Evolutionary conservation across 768 basidiomycete species (phyloP).

Genomic region (Agaricus subrufescens): DNA sequence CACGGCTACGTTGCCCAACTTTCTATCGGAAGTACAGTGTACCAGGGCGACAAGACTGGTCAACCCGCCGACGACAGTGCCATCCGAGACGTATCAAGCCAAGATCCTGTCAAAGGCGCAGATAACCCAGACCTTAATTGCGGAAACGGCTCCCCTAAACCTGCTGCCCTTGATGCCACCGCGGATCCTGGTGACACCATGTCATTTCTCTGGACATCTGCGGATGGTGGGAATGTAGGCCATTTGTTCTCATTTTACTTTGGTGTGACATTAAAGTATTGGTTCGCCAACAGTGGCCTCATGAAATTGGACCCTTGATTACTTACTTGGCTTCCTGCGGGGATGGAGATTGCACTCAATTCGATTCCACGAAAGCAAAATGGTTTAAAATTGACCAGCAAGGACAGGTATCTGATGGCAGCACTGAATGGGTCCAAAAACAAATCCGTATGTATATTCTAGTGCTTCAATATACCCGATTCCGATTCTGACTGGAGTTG

Average conservation of each 20-base stretch:
- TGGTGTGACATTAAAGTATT: not conserved
- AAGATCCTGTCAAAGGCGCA: constrained; percentile 48
- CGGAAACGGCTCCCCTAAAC: constrained; percentile 39
- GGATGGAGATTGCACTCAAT: constrained; percentile 50
- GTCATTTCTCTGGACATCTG: constrained; percentile 54
- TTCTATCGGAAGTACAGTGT: constrained; percentile 34
- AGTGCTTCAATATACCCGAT: not conserved
- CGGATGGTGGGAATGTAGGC: constrained; percentile 31
- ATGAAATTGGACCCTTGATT: constrained; percentile 65
- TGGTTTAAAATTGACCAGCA: constrained; percentile 74
- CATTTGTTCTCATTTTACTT: not conserved
- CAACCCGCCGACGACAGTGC: constrained; percentile 22
- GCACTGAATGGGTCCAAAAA: constrained; percentile 46
- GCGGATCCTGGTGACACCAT: constrained; percentile 58
- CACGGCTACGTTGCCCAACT: constrained; percentile 39
- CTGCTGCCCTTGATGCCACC: constrained; percentile 44
- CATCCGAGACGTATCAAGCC: constrained; percentile 35
- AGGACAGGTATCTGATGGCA: constrained; percentile 29
- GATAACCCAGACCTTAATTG: constrained; percentile 55
- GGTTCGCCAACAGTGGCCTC: constrained; percentile 31
- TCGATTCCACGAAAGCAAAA: constrained; percentile 50
- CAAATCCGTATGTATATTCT: constrained; percentile 40
- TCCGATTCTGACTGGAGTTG: not conserved
- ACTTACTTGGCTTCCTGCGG: constrained; percentile 72
- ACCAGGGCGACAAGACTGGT: constrained; percentile 22